phyloP scores from a whole-genome alignment of 768 basidiomycete species.

The Suillus occidentalis region DNA sequence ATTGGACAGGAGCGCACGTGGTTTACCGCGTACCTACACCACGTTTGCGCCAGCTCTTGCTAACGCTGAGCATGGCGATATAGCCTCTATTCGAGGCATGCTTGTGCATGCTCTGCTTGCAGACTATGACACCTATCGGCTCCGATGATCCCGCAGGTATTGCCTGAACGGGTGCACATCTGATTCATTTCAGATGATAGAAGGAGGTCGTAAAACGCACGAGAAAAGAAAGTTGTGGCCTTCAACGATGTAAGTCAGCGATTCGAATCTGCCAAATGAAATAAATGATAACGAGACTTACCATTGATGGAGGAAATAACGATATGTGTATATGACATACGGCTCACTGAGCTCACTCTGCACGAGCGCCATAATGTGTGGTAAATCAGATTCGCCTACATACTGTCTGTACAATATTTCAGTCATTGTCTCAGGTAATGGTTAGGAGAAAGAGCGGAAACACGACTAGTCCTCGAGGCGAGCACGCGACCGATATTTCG shows the following conservation, averaged over 20 bases:
- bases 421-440: constrained; percentile 18
- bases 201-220: constrained; percentile 35
- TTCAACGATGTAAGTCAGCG: constrained; percentile 25
- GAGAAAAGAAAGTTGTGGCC: constrained; percentile 89
- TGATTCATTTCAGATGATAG: not conserved
- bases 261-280: constrained; percentile 6
- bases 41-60: constrained; percentile 78
- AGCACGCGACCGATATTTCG: constrained; percentile 1
- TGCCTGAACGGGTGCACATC: constrained; percentile 17
- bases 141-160: constrained; percentile 33
- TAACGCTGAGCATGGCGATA: constrained; percentile 96
- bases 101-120: constrained; percentile 92
- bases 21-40: constrained; percentile 76
- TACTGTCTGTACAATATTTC: constrained; percentile 70
- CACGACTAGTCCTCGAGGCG: constrained; percentile 4
- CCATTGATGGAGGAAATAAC: constrained; percentile 97
- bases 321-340: constrained; percentile 94
- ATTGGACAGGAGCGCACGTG: not conserved
- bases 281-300: constrained; percentile 40
- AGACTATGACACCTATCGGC: constrained; percentile 91
- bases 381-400: constrained; percentile 73
- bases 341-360: constrained; percentile 94
- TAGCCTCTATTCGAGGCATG: constrained; percentile 83
- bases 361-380: constrained; percentile 82
- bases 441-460: constrained; percentile 10